Percentiles rank a stretch among this genome's conserved stretches.
These are phyloP conservation scores for Bruguiera hainesii DNA, from an alignment of 441 rosid genomes.

Conservation along the genomic window DNA sequence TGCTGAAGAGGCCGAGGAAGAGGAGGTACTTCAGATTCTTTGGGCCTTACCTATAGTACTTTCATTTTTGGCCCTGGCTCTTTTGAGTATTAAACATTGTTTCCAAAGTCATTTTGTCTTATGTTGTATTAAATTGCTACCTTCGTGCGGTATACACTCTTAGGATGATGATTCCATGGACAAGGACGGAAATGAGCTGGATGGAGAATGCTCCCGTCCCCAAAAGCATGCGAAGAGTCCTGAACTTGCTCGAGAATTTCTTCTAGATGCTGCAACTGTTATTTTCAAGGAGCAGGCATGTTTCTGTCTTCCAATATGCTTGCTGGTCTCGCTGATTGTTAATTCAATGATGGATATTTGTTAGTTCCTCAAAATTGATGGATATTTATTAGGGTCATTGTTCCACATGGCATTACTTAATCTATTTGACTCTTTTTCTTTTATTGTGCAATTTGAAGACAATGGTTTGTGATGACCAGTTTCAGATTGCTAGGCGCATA, in stretches of 20 bases:
- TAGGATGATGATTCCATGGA: conserved; percentile 97
- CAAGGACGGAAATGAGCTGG: conserved; percentile 89
- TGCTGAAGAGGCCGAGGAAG: conserved; percentile 98
- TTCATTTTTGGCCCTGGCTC: background rate
- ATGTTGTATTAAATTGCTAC: background rate
- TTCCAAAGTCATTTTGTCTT: background rate
- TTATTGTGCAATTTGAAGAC: too few relatives aligned
- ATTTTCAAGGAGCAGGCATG: conserved; percentile 95
- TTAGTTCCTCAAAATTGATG: too few relatives aligned
- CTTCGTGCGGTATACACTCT: conserved; percentile 17
- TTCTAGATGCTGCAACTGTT: conserved; percentile 89
- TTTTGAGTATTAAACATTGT: background rate
- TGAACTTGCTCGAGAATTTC: conserved; percentile 99
- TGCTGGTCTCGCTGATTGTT: conserved; percentile 12
- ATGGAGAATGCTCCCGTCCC: conserved; percentile 96
- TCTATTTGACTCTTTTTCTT: too few relatives aligned
- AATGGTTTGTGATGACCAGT: too few relatives aligned
- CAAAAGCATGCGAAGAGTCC: conserved; percentile 99
- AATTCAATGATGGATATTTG: conserved; percentile 7
- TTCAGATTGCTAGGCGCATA: background rate
- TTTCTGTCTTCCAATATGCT: conserved; percentile 21
- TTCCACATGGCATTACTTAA: background rate
- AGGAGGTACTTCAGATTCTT: conserved; percentile 60
- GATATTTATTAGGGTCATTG: background rate
- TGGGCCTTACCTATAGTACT: background rate